Evolutionary conservation across 768 basidiomycete genomes (phyloP).

Genomic region (Xerocomellus dryophilus): DNA sequence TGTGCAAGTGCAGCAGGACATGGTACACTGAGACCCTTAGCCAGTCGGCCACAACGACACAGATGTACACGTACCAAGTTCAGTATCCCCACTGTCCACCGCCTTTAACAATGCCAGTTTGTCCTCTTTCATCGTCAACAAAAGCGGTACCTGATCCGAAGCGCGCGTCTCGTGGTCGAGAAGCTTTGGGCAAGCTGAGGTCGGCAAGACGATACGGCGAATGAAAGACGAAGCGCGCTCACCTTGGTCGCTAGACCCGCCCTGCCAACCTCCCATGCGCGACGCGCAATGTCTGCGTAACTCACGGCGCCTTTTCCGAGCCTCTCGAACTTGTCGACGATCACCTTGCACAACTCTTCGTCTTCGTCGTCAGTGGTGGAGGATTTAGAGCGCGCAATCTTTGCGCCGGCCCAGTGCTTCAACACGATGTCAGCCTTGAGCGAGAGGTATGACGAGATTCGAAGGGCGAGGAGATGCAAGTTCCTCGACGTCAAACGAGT

Average conservation of each 20-base stretch:
- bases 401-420: constrained; percentile 94
- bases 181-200: constrained; percentile 44
- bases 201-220: background rate
- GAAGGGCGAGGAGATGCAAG: constrained; percentile 87
- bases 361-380: constrained; percentile 63
- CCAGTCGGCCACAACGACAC: background rate
- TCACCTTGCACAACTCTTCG: constrained; percentile 72
- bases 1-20: constrained; percentile 84
- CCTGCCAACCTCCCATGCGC: constrained; percentile 88
- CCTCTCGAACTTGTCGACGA: constrained; percentile 87
- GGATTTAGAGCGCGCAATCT: constrained; percentile 74
- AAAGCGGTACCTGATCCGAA: constrained; percentile 90
- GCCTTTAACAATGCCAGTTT: constrained; percentile 83
- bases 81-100: constrained; percentile 92
- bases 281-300: constrained; percentile 92
- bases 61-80: constrained; percentile 61
- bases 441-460: constrained; percentile 80
- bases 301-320: constrained; percentile 78
- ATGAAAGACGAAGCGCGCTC: background rate
- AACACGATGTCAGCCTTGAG: constrained; percentile 85
- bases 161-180: constrained; percentile 88
- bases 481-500: constrained; percentile 81
- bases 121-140: constrained; percentile 94
- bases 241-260: constrained; percentile 83
- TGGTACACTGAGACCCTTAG: constrained; percentile 68